Base-by-base conservation (phyloP, 495 filamentous ascomycete species). In the Elasticomyces elasticus region DNA sequence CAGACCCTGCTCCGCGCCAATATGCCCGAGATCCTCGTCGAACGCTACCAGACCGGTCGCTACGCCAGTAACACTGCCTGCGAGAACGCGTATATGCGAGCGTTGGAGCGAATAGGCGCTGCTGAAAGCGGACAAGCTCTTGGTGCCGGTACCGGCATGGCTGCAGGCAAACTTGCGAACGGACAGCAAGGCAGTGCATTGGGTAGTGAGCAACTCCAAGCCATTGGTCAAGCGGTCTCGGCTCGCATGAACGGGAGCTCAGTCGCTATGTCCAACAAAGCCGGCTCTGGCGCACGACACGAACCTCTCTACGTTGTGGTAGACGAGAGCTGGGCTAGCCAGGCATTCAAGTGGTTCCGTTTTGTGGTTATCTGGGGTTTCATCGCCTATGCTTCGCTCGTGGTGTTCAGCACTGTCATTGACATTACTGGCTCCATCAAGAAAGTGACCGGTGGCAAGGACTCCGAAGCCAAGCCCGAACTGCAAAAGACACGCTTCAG, bases 281-380 rank as follows among this genome's bases (percentile, higher is more conserved):
- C 66, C 52, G 80, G 82, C 24, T 77, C 75, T 33, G 87, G 87
- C 41, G 82, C 74, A 2, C 91, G 89, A 69, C 80, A 82, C 31
- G 78, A 81, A 40, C 92, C 90, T 13, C 74, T 97, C 31, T 87
- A 97, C 64, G 92, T 98, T 19, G 88, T 97, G 19, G 88, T 97
- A n/a, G 90, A 96, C 56, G 90, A 98, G 63, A 85, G 87, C 15
- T 72, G 85, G 31, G 81, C 86, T 48, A 81, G 79, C 56, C 75
- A 74, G 5, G 73, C 95, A 46, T 94, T 96, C 68, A 86, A 87
- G 64, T 95, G 88, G 90, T 72, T 89, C 64, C 94, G 87, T 62
- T 94, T 95, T 61, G 43, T 94, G 19, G 62, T 89, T 17, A 83
- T 78, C 67, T 94, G 94, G 56, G 79, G 73, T 42, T 74, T 95